Base-by-base conservation (phyloP, 2,329 filamentous ascomycete species). In the Coniella lustricola region DNA sequence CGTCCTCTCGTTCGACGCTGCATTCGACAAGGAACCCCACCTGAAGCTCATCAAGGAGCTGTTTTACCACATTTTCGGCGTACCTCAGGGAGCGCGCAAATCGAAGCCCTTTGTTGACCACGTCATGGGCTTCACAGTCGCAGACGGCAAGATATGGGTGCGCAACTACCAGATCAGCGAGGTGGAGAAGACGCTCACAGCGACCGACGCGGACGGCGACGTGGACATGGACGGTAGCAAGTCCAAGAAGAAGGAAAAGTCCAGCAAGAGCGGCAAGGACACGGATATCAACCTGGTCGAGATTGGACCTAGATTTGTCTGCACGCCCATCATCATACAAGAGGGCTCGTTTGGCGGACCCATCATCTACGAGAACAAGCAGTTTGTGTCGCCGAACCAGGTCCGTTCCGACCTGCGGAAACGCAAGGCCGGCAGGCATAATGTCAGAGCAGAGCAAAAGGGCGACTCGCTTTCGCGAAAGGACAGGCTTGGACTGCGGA, bases 321-420 rank as follows among this genome's bases (percentile, higher is more conserved):
- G 96, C 44, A 96, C 90, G 21, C 91, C 93, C 1, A 96, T 96
- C 56, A 83, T 97, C 49, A 95, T 97, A 57, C 82, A 95, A 59
- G 93, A 98, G 65, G 90, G 89, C 37, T 90, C 87, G 53, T 97
- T 98, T 59, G 91, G 91, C 46, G 93, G 93, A 0, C 91, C 93
- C 3, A 89, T 97, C 56, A 94, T 98, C 62, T 98, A 95, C 70
- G 89, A 97, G 74, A 97, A 97, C 73, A 93, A 89, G 75, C 85
- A 95, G 66, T 98, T 95, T 60, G 87, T 98, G 46, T 93, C 86
- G 57, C 93, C 93, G 9, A 98, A 98, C 78, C 88, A 96, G 69
- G 81, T 97, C 55, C 78, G 93, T 56, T 76, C 88, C 35, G 93
- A 97, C 55, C 67, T 95, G 57, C 76, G 88, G 58, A 74, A 81